Percentiles rank a stretch among this genome's conserved stretches.
These are phyloP conservation scores for Pythium phragmiticola DNA, from an alignment of 352 stramenopile species.

Conservation along the genomic window DNA sequence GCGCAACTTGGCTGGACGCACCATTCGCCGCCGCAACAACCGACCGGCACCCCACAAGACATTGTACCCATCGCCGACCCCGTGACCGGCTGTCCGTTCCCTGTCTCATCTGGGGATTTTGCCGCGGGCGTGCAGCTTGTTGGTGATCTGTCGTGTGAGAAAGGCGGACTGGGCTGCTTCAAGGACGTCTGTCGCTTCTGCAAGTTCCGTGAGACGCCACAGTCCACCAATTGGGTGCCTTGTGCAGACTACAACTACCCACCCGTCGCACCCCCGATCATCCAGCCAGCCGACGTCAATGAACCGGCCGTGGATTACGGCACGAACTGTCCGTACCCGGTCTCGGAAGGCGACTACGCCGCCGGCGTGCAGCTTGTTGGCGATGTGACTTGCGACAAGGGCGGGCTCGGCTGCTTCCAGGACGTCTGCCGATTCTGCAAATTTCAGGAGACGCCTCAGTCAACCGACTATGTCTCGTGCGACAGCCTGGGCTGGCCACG, in stretches of 20 bases:
- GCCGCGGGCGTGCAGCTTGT: constrained; percentile 8
- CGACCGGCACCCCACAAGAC: neutral
- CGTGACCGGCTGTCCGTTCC: constrained; percentile 10
- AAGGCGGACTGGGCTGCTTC: constrained; percentile 10
- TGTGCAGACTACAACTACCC: constrained; percentile 7
- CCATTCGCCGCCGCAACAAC: neutral
- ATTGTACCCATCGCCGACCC: neutral
- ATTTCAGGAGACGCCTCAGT: constrained; percentile 18
- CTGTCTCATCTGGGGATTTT: constrained; percentile 9
- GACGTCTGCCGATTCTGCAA: constrained; percentile 41
- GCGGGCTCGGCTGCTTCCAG: constrained; percentile 26
- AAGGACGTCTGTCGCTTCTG: constrained; percentile 13
- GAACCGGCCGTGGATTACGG: constrained; percentile 12
- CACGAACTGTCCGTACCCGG: neutral
- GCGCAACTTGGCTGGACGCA: neutral
- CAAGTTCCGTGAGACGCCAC: constrained; percentile 9
- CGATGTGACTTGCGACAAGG: constrained; percentile 25
- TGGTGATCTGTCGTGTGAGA: neutral
- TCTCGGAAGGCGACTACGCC: constrained; percentile 18
- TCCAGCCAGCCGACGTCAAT: constrained; percentile 2
- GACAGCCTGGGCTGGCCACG: constrained; percentile 8
- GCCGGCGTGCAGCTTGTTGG: constrained; percentile 24
- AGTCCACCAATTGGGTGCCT: constrained; percentile 9
- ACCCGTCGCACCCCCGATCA: neutral
- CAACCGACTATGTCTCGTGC: constrained; percentile 17